phyloP scores from a whole-genome alignment of 176 grass and related monocot genomes.

The Aegilops sharonensis region DNA sequence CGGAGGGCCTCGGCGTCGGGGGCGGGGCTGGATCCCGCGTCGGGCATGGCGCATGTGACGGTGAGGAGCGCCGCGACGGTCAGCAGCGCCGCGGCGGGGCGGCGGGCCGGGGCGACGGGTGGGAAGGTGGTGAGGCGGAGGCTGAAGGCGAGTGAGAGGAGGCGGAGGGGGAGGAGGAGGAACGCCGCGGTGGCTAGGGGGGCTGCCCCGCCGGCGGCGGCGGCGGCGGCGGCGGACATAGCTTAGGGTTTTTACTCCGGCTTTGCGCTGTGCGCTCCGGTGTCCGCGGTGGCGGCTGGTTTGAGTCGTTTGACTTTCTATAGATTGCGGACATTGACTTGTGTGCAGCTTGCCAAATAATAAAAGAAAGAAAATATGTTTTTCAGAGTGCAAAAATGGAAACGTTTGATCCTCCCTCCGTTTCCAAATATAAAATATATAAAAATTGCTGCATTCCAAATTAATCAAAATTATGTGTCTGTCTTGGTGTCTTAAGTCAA shows the following conservation, averaged over 20 bases:
- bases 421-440: not conserved
- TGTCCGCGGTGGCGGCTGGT: not conserved
- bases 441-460: not conserved
- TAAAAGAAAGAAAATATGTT: not conserved
- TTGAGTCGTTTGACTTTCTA: not conserved
- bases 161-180: slow-evolving; percentile 46
- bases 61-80: slow-evolving; percentile 42
- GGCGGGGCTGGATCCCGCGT: not conserved
- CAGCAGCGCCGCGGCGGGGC: slow-evolving; percentile 27
- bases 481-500: not conserved
- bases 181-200: slow-evolving; percentile 25
- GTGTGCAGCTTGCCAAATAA: not conserved
- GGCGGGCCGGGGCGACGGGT: not conserved
- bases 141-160: slow-evolving; percentile 32
- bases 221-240: slow-evolving; percentile 32
- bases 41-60: slow-evolving; percentile 36
- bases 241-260: slow-evolving; percentile 40
- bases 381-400: not conserved
- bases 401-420: not conserved
- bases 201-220: slow-evolving; percentile 20
- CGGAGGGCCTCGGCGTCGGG: slow-evolving; percentile 22
- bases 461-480: not conserved
- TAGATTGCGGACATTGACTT: not conserved
- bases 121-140: not conserved
- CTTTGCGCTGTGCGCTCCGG: not conserved